phyloP scores from a whole-genome alignment of 345 rosid genomes.

The Salix purpurea region DNA sequence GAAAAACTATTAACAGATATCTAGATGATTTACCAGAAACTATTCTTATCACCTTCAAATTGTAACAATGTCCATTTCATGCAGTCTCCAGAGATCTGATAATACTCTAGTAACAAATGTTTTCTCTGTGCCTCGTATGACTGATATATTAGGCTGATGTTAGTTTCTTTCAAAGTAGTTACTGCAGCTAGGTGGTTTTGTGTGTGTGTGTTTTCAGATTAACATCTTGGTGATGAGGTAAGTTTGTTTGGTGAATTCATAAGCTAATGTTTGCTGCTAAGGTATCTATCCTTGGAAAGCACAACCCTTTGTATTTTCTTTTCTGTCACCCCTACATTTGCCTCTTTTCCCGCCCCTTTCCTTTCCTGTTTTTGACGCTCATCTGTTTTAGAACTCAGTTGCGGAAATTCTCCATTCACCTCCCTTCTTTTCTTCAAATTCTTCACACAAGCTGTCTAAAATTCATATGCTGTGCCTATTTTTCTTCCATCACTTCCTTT shows the following conservation, averaged over 20 bases:
- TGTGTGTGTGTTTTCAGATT: neutral
- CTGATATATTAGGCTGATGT: neutral
- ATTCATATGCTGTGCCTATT: neutral
- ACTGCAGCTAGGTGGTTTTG: neutral
- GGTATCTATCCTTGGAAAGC: neutral
- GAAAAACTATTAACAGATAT: neutral
- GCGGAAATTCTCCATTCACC: neutral
- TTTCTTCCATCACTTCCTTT: neutral
- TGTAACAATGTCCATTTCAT: neutral
- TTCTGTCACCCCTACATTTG: neutral
- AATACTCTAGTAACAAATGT: neutral
- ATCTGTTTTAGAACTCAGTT: neutral
- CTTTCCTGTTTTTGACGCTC: neutral
- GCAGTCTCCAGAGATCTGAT: neutral
- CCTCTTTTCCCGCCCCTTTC: neutral
- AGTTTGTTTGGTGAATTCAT: neutral
- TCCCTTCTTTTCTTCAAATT: neutral
- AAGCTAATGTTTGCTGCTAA: neutral
- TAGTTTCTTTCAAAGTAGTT: neutral
- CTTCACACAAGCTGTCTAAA: neutral
- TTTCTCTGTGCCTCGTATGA: neutral
- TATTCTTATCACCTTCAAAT: neutral
- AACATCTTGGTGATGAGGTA: neutral
- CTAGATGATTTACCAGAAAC: neutral
- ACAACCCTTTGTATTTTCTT: neutral